A percentile compares a stretch with the other conserved stretches of the same genome.
These are phyloP conservation scores for Podaxis pistillaris DNA, from an alignment of 768 basidiomycete species.

Conservation along the genomic window DNA sequence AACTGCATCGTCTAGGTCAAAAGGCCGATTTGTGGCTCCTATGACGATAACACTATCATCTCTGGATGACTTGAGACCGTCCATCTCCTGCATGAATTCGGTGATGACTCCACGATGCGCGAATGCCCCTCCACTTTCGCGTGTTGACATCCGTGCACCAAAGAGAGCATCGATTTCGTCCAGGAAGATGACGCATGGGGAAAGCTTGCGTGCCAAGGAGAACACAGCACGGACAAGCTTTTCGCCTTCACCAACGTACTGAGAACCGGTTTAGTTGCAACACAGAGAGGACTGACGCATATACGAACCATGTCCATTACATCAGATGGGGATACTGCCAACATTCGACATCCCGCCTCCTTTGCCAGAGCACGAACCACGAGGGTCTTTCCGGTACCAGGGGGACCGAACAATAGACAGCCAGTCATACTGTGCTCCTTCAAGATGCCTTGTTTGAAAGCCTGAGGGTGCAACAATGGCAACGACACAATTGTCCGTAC, in stretches of 20 bases:
- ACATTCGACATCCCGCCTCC: slow-evolving; percentile 92
- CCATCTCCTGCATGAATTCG: slow-evolving; percentile 97
- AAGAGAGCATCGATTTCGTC: slow-evolving; percentile 95
- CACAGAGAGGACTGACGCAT: neutral
- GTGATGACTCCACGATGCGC: slow-evolving; percentile 89
- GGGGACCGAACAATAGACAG: slow-evolving; percentile 89
- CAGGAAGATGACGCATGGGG: slow-evolving; percentile 91
- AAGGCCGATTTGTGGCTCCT: slow-evolving; percentile 91
- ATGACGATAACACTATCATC: slow-evolving; percentile 87
- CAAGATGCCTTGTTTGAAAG: slow-evolving; percentile 86
- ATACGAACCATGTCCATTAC: slow-evolving; percentile 89
- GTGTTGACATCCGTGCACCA: slow-evolving; percentile 75
- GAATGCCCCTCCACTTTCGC: slow-evolving; percentile 75
- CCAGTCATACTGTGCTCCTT: slow-evolving; percentile 92
- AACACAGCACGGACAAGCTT: slow-evolving; percentile 90
- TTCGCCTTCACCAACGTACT: slow-evolving; percentile 90
- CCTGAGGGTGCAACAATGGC: slow-evolving; percentile 81
- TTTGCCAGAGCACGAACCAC: slow-evolving; percentile 88
- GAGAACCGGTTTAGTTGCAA: slow-evolving; percentile 1
- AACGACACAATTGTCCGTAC: slow-evolving; percentile 89
- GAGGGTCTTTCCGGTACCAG: slow-evolving; percentile 87
- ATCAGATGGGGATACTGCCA: slow-evolving; percentile 87
- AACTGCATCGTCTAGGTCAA: slow-evolving; percentile 90
- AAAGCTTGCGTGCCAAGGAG: slow-evolving; percentile 77
- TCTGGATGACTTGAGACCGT: slow-evolving; percentile 78